phyloP scores from a whole-genome alignment of 352 stramenopile species.

The Phytopythium litorale region DNA sequence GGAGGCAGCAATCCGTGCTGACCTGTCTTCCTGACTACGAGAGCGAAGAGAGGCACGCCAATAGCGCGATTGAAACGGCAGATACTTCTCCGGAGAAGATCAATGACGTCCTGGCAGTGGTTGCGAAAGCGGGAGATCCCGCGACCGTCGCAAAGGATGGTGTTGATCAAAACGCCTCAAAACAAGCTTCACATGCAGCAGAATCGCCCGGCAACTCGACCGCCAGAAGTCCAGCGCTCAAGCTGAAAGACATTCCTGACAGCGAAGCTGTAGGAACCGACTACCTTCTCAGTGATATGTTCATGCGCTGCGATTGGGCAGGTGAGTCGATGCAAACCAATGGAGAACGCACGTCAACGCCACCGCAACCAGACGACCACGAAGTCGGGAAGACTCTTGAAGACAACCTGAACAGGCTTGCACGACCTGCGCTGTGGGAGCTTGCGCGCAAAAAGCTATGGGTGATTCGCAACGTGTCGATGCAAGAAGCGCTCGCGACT shows the following conservation, averaged over 20 bases:
- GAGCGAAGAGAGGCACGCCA: neutral
- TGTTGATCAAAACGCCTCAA: neutral
- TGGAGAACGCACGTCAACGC: neutral
- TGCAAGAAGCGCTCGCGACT: neutral
- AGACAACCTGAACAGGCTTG: slow-evolving; percentile 12
- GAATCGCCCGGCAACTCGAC: neutral
- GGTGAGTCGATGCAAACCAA: neutral
- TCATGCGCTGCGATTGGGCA: neutral
- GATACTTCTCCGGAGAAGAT: neutral
- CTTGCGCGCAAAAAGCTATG: slow-evolving; percentile 16
- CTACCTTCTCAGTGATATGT: slow-evolving; percentile 2
- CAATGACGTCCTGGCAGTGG: neutral
- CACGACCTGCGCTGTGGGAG: slow-evolving; percentile 20
- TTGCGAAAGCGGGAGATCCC: neutral
- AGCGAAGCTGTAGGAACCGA: neutral
- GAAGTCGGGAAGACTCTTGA: neutral
- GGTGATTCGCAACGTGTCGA: neutral
- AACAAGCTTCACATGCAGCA: neutral
- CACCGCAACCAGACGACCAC: neutral
- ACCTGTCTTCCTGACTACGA: neutral
- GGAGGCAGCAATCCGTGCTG: neutral
- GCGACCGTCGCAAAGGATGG: neutral
- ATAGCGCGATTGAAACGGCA: neutral
- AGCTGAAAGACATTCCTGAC: neutral
- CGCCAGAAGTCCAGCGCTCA: neutral